A percentile compares a stretch with the other conserved stretches of the same genome.
Conservation (phyloP, 2,329 filamentous ascomycete genomes). For the Aspergillus fumigatiaffinis region DNA sequence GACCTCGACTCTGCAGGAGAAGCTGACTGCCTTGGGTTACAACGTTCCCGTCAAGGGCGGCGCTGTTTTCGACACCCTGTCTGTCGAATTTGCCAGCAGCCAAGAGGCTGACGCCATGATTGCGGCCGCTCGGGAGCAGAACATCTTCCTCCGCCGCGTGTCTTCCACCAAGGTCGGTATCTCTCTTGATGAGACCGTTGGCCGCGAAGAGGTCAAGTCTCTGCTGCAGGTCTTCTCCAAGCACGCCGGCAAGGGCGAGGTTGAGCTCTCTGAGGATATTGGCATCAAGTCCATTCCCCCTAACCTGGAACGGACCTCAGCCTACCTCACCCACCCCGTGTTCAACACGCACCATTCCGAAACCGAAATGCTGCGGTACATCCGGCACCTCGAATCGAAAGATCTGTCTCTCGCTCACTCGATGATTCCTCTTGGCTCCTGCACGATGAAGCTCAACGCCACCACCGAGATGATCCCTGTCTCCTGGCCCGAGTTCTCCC, state of each 20-base stretch:
- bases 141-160: slow-evolving; percentile 62
- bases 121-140: slow-evolving; percentile 47
- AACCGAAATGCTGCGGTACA: slow-evolving; percentile 90
- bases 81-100: slow-evolving; percentile 55
- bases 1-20: slow-evolving; percentile 65
- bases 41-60: slow-evolving; percentile 56
- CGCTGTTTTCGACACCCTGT: slow-evolving; percentile 75
- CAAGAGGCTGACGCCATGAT: slow-evolving; percentile 51
- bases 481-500: slow-evolving; percentile 69
- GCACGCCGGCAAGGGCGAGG: slow-evolving; percentile 34
- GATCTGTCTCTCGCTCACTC: slow-evolving; percentile 92
- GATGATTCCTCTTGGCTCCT: slow-evolving; percentile 95
- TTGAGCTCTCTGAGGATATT: slow-evolving; percentile 29
- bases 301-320: slow-evolving; percentile 64
- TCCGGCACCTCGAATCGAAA: slow-evolving; percentile 88
- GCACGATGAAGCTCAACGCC: slow-evolving; percentile 97
- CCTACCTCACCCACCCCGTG: slow-evolving; percentile 81
- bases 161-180: slow-evolving; percentile 62
- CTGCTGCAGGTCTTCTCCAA: slow-evolving; percentile 55
- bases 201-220: slow-evolving; percentile 52
- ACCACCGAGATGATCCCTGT: slow-evolving; percentile 90
- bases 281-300: slow-evolving; percentile 43
- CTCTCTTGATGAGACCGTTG: slow-evolving; percentile 73
- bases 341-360: slow-evolving; percentile 96
- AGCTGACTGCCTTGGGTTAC: slow-evolving; percentile 61